These are phyloP conservation scores for Prunus persica DNA, from an alignment of 306 rosid genomes.

Conservation along the genomic window Prunus_persica_NCBIv2 NC_034014.1:7973001-7973500, in stretches of 20 bases:
- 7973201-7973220: not conserved
- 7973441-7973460: not conserved
- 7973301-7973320: not conserved
- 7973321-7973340: not conserved
- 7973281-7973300: not conserved
- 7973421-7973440: not conserved
- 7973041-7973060: not conserved
- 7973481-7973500: not conserved
- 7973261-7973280: not conserved
- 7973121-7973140: too few relatives aligned
- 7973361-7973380: not conserved
- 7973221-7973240: not conserved
- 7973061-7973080: not conserved
- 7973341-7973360: too few relatives aligned
- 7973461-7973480: not conserved
- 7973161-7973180: too few relatives aligned
- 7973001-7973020: not conserved
- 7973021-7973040: not conserved
- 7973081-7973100: not conserved
- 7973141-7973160: not conserved
- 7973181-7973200: too few relatives aligned
- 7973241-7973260: not conserved
- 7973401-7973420: not conserved
- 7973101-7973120: not conserved
- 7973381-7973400: not conserved